Percentiles rank a stretch among this genome's conserved stretches.
phyloP scores from a whole-genome alignment of 176 grass and related monocot genomes.

The Microstegium vimineum region DNA sequence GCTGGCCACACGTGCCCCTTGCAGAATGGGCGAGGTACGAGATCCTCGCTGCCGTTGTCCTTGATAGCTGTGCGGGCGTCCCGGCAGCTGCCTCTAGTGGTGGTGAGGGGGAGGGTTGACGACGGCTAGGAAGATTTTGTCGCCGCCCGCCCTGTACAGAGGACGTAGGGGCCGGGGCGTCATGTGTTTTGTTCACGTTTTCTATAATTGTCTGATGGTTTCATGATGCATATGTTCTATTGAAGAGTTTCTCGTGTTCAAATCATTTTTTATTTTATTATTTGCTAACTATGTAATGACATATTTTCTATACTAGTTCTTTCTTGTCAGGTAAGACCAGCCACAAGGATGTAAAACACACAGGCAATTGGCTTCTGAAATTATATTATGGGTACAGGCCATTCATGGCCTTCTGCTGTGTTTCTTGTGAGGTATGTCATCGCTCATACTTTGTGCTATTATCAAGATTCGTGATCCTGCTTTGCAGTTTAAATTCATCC shows the following conservation, averaged over 20 bases:
- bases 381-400: conserved; percentile 76
- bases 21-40: too few species aligned
- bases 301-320: conserved; percentile 52
- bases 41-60: too few species aligned
- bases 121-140: too few species aligned
- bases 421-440: conserved; percentile 76
- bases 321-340: conserved; percentile 96
- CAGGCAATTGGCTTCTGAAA: conserved; percentile 87
- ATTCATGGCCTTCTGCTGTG: conserved; percentile 98
- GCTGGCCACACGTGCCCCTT: too few species aligned
- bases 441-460: not conserved
- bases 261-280: not conserved
- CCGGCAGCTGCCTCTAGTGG: too few species aligned
- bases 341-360: conserved; percentile 94
- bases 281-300: conserved; percentile 16
- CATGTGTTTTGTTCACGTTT: too few species aligned
- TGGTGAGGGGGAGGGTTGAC: too few species aligned
- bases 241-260: not conserved
- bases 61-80: too few species aligned
- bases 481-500: not conserved
- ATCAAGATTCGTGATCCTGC: not conserved
- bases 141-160: too few species aligned
- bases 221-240: not conserved
- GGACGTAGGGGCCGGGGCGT: too few species aligned
- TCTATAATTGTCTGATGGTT: not conserved